phyloP scores from a whole-genome alignment of 2,329 filamentous ascomycete species.

The Cordyceps cicadae region DNA sequence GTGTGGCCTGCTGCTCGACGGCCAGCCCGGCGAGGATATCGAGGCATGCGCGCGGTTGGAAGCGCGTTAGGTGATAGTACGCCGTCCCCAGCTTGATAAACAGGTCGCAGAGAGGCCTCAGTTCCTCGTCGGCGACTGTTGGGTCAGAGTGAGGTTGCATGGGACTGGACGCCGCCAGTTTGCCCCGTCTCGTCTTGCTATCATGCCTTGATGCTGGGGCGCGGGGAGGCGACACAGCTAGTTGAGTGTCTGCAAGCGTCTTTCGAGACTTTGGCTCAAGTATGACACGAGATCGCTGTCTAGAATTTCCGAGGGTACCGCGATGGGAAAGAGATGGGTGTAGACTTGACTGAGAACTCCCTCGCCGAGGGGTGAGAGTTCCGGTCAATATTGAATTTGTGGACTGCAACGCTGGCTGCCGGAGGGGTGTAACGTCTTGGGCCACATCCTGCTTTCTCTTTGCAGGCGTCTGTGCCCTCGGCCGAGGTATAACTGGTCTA shows the following conservation, averaged over 20 bases:
- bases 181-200: neutral
- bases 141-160: too few species aligned
- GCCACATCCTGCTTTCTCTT: neutral
- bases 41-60: neutral
- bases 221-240: too few species aligned
- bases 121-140: neutral
- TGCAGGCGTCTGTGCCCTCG: neutral
- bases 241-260: neutral
- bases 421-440: too few species aligned
- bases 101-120: neutral
- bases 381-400: neutral
- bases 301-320: neutral
- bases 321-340: neutral
- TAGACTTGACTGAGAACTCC: neutral
- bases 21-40: neutral
- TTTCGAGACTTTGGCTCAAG: neutral
- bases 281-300: neutral
- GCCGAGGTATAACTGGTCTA: neutral
- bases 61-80: neutral
- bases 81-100: neutral
- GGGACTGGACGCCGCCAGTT: too few species aligned
- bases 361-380: neutral
- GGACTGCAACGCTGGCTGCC: neutral
- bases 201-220: neutral
- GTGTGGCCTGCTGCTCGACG: neutral